Evolutionary conservation across 179 eudicot genomes (phyloP), one percentile per base, ranked within the genome.

Genomic region (Camellia oleifera): DNA sequence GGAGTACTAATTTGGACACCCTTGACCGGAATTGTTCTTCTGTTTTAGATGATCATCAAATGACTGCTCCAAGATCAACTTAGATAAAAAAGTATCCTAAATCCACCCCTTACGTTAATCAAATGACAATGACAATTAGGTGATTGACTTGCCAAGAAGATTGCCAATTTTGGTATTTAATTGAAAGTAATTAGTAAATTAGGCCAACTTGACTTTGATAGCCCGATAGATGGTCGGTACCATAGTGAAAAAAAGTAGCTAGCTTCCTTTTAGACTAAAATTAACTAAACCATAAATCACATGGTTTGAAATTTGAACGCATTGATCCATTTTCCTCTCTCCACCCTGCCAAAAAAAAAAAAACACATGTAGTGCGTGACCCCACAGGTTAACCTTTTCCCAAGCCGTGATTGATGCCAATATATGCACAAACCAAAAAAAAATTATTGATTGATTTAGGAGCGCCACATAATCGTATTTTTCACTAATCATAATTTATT

Each of bases 341-440:
- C 65, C 20, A 61, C 23, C 2, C 23, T 17, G 65, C 65, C 17
- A 17, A 17, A 17, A 17, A 61, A 17, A 20, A 20, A 20, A 20
- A 20, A 20, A 20, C 20, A 61, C 65, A 45, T 42, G 67, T 32
- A 3, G 50, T 7, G 73, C 69, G 18, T 65, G 77, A 48, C 57
- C 77, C 77, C 77, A 75, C 32, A 17, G 32, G 8, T 0, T 18
- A 50, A 42, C 15, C 17, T 42, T 77, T 77, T 76, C 32, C 81
- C 76, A 60, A 8, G 64, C 85, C 87, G 83, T 79, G 85, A 85
- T 85, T 85, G 87, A 85, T 69, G 87, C 81, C 77, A 73, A 58
- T 40, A 32, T 15, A n/a, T 48, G 50, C 9, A 74, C 32, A 53
- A 32, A n/a, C 0, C 20, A 20, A 72, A 1, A 32, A 32, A 32